Evolutionary conservation across 495 filamentous ascomycete species (phyloP).

Genomic region (Penicillium fimorum): DNA sequence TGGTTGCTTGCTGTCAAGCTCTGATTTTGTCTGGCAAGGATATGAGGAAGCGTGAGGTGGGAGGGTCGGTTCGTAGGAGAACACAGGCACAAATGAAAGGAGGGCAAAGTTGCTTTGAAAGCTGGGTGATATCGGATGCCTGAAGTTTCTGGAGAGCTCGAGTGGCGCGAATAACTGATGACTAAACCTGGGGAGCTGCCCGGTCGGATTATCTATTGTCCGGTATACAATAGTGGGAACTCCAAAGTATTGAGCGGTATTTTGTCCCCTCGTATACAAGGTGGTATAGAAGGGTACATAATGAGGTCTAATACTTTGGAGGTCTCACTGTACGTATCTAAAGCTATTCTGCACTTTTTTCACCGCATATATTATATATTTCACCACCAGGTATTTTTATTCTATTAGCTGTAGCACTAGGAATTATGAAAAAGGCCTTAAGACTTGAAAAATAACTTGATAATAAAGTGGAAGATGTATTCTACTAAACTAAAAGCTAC

Average conservation of each 20-base stretch:
- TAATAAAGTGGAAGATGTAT: no score
- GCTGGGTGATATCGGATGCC: slow-evolving; percentile 25
- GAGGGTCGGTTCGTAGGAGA: not conserved
- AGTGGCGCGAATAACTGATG: slow-evolving; percentile 23
- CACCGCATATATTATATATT: not conserved
- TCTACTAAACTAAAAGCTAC: no score
- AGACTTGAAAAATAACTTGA: no score
- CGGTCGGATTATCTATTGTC: slow-evolving; percentile 17
- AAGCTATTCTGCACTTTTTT: not conserved
- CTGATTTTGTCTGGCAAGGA: not conserved
- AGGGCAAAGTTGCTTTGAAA: slow-evolving; percentile 16
- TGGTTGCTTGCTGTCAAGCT: slow-evolving; percentile 28
- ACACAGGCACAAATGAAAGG: not conserved
- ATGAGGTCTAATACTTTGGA: not conserved
- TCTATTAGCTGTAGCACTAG: no score
- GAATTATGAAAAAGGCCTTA: no score
- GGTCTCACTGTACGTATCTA: not conserved
- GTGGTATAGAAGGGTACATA: not conserved
- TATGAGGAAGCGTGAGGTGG: no score
- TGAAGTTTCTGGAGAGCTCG: slow-evolving; percentile 49
- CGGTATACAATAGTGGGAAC: not conserved
- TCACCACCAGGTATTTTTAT: no score
- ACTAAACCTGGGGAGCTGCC: slow-evolving; percentile 29
- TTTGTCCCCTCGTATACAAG: not conserved
- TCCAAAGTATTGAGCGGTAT: not conserved